Percentiles rank a stretch among this genome's conserved stretches.
These are phyloP conservation scores for Plantago ovata DNA, from an alignment of 257 asterid genomes.

Conservation along the genomic window DNA sequence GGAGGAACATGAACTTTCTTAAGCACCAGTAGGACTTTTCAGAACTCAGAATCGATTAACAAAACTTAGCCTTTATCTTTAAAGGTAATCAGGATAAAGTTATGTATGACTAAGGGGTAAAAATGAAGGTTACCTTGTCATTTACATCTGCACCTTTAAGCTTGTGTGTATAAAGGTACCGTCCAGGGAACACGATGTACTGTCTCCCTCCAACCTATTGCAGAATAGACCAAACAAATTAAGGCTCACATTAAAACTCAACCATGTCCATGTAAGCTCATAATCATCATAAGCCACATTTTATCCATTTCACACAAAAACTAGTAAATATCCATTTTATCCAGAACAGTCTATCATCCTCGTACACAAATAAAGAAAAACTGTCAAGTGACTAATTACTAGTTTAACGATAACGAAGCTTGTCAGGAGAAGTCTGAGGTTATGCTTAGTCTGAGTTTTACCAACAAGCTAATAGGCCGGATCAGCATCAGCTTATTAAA, in stretches of 20 bases:
- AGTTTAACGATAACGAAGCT: too few species aligned
- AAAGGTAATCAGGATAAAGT: not conserved
- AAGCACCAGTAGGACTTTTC: too few species aligned
- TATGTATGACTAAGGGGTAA: not conserved
- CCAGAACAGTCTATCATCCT: not conserved
- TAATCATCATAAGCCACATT: not conserved
- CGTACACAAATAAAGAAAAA: not conserved
- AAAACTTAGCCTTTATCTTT: too few species aligned
- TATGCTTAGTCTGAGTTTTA: too few species aligned
- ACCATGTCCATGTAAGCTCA: not conserved
- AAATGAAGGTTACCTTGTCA: constrained; percentile 66
- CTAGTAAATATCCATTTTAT: not conserved
- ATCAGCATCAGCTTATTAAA: too few species aligned
- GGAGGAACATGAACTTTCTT: too few species aligned
- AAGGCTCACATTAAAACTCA: constrained; percentile 4
- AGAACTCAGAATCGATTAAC: too few species aligned
- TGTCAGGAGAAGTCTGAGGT: too few species aligned
- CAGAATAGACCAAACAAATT: constrained; percentile 19
- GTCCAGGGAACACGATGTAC: constrained; percentile 81
- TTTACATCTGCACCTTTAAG: constrained; percentile 78
- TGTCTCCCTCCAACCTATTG: constrained; percentile 75
- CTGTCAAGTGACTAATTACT: too few species aligned
- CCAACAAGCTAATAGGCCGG: not conserved
- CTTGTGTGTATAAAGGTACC: constrained; percentile 70
- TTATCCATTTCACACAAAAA: too few species aligned